Conservation (phyloP, 495 filamentous ascomycete species). For the Penicillium waksmanii region DNA sequence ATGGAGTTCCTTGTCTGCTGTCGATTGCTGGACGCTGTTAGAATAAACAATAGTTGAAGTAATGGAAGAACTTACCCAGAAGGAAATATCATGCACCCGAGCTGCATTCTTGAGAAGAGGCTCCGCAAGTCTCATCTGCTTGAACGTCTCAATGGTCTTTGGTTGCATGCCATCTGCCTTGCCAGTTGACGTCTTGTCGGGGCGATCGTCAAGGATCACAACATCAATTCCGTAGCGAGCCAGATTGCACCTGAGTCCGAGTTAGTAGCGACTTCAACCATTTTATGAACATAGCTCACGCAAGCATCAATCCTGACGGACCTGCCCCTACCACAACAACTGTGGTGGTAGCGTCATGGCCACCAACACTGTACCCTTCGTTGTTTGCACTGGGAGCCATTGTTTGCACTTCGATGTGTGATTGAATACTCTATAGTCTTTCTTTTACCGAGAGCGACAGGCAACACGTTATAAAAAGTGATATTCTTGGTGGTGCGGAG, state of each 20-base stretch:
- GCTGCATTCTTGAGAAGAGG: constrained; percentile 63
- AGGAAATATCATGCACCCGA: constrained; percentile 70
- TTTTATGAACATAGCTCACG: constrained; percentile 41
- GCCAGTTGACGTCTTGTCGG: constrained; percentile 69
- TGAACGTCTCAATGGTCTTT: constrained; percentile 75
- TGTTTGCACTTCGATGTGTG: background rate
- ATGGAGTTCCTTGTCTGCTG: constrained; percentile 51
- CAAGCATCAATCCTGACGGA: constrained; percentile 71
- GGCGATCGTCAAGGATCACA: constrained; percentile 72
- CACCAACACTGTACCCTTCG: constrained; percentile 24
- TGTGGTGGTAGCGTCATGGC: constrained; percentile 39
- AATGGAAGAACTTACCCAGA: constrained; percentile 53
- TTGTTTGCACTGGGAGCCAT: constrained; percentile 38
- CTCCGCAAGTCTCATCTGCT: constrained; percentile 69
- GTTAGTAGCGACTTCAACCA: constrained; percentile 5
- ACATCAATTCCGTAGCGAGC: constrained; percentile 70
- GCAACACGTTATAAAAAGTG: constrained; percentile 11
- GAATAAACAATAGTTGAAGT: background rate
- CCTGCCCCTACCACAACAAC: constrained; percentile 74
- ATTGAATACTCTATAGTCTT: no score
- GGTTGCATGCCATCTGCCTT: constrained; percentile 80
- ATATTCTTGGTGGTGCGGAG: constrained; percentile 21
- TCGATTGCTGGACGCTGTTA: constrained; percentile 53
- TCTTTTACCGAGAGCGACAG: background rate
- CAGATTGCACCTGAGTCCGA: constrained; percentile 57